Evolutionary conservation across 2,329 filamentous ascomycete genomes (phyloP), one percentile per base, ranked within the genome.

Genomic region (Neonectria neomacrospora): DNA sequence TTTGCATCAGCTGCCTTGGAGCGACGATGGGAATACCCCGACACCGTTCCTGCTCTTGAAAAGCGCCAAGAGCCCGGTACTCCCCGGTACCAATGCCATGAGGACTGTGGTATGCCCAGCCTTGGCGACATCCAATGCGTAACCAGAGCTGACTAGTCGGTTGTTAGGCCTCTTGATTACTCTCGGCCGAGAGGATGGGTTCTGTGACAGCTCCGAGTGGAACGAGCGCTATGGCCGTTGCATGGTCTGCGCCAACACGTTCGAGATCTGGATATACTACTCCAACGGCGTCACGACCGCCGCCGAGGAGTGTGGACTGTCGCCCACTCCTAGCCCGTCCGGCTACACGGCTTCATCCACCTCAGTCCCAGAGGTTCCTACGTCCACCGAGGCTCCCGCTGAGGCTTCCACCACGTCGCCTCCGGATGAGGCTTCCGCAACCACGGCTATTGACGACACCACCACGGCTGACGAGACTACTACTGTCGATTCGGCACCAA

Each of bases 201-300:
- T 76, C 58, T 84, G 82, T 64, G 69, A 74, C 8, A 77, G 78
- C 60, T 60, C 76, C 4, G 77, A 73, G 39, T 84, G 82, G 75
- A 67, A 77, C 18, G 72, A 72, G 11, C 73, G 78, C 61, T 82
- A 82, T 68, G 72, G 76, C 16, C 75, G 75, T 11, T 83, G 82
- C 61, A 75, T 83, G 47, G 68, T 76, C 45, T 83, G 82, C 67
- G 76, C 81, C 18, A 77, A 80, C 44, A 79, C 81, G 45, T 75
- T 76, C 58, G 74, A 80, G 58, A 82, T 83, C 69, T 83, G 82
- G 82, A 68, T 75, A 45, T 78, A 79, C 72, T 83, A 84, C 64
- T 75, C 81, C 11, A 69, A 62, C 44, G 73, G 75, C 0, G 67
- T 83, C 23, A 73, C 69, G n/a, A 68, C 51, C 16, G 76, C 73